phyloP scores from a whole-genome alignment of 768 basidiomycete genomes.

The Lactarius pseudohatsudake region DNA sequence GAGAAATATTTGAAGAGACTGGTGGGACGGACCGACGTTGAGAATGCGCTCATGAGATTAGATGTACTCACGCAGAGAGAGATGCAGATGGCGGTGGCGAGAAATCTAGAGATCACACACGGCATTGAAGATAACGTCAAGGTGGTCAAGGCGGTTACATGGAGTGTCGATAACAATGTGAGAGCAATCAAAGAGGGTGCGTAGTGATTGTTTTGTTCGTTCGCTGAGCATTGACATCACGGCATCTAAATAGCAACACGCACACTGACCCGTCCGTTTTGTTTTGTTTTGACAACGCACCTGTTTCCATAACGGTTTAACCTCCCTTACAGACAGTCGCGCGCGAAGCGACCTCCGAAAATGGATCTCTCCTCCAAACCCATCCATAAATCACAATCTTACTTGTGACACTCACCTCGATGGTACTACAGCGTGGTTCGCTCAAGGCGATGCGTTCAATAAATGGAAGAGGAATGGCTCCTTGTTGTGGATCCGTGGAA shows the following conservation, averaged over 20 bases:
- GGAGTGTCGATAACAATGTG: background rate
- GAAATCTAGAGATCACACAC: background rate
- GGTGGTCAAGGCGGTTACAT: background rate
- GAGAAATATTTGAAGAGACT: constrained; percentile 5
- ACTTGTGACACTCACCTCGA: background rate
- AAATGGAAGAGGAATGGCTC: constrained; percentile 6
- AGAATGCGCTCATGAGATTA: constrained; percentile 7
- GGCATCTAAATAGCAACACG: background rate
- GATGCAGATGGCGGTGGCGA: background rate
- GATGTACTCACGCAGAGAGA: constrained; percentile 9
- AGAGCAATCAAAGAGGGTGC: background rate
- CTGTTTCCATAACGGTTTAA: too few species aligned
- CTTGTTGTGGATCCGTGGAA: constrained; percentile 16
- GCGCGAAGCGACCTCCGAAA: background rate
- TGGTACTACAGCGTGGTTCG: constrained; percentile 11
- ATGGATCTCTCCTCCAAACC: constrained; percentile 15
- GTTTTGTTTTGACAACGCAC: too few species aligned
- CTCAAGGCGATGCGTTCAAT: background rate
- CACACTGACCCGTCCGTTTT: background rate
- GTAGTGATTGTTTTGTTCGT: background rate
- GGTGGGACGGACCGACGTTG: background rate
- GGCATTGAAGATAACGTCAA: too few species aligned
- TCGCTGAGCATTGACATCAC: background rate
- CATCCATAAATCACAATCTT: constrained; percentile 13
- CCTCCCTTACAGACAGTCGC: too few species aligned